Evolutionary conservation across 148 eudicot species (phyloP), one percentile per base, ranked within the genome.

Genomic region (Linanthus parryae): DNA sequence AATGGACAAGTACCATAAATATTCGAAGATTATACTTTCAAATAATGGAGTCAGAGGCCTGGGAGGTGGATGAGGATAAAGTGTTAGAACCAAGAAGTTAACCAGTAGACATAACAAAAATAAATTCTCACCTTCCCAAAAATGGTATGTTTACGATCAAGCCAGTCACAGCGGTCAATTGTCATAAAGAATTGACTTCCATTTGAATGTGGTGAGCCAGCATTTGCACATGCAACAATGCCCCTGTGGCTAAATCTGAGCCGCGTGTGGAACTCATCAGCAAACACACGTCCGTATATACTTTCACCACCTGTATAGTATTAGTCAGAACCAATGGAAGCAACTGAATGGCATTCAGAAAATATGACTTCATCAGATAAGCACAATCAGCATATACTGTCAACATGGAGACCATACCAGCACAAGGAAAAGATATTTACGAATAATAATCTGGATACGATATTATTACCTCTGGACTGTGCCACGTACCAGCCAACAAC

Each of bases 181-280:
- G 94, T 73, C 43, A 87, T 71, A 41, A 87, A 92, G 71, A 92
- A 92, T 52, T 92, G 98, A 68, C 98, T 92, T 47, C 84, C 96
- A 62, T 92, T 92, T 58, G 98, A 67, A 69, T 92, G 82, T 15
- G 96, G 85, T 31, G 77, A 30, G 26, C 90, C 94, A 65, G 94
- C 55, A 73, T 85, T 85, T 35, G 98, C 98, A 68, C 94, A 84
- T 22, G 98, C 98, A 49, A 92, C 83, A 73, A 92, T 64, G 31
- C 98, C 99, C 71, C 99, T 81, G 65, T 87, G 99, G 54, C 79
- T 92, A 69, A 92, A 92, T 52, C 96, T 73, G 54, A 92, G 68
- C 54, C 99, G 99, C 22, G 96, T 77, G 68, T 92, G 99, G 50
- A 92, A 81, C 66, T 92, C 99, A 66, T 92, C 99, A 19, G 85